Percentiles rank a stretch among this genome's conserved stretches.
Conservation (phyloP, 495 filamentous ascomycete species). For the Cenococcum geophilum region DNA sequence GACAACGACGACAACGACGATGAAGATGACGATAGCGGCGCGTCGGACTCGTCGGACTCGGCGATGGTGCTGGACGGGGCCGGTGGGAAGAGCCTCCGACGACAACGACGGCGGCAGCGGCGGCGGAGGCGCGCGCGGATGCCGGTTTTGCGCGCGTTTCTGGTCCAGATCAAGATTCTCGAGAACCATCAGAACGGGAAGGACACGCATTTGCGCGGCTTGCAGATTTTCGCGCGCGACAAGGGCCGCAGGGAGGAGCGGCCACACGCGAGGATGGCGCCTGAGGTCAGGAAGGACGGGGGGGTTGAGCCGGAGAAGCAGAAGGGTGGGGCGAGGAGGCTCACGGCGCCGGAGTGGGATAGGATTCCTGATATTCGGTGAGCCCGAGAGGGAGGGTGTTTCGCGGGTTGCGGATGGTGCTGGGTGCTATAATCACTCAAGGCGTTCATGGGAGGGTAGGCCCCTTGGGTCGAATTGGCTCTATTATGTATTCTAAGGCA, state of each 20-base stretch:
- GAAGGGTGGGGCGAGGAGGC: neutral
- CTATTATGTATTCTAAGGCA: no score
- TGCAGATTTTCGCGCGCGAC: slow-evolving; percentile 85
- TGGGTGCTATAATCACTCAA: no score
- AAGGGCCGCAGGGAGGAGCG: slow-evolving; percentile 19
- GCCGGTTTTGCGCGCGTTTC: slow-evolving; percentile 67
- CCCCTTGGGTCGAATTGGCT: no score
- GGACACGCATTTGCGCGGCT: slow-evolving; percentile 89
- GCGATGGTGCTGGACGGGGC: slow-evolving; percentile 51
- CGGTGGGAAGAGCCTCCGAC: no score
- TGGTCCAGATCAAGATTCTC: slow-evolving; percentile 78
- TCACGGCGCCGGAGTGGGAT: slow-evolving; percentile 1
- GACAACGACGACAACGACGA: slow-evolving; percentile 34
- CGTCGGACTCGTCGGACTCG: slow-evolving; percentile 2
- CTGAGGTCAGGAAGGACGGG: neutral
- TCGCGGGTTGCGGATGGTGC: no score
- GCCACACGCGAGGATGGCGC: neutral
- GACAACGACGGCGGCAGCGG: slow-evolving; percentile 20
- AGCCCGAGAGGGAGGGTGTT: neutral
- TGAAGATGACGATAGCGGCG: slow-evolving; percentile 5
- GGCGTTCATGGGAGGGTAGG: no score
- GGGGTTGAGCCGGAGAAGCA: neutral
- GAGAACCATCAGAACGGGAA: slow-evolving; percentile 99
- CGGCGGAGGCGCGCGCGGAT: slow-evolving; percentile 1
- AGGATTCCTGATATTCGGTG: slow-evolving; percentile 2